A percentile compares a stretch with the other conserved stretches of the same genome.
These are phyloP conservation scores for Glarea lozoyensis DNA, from an alignment of 495 filamentous ascomycete species.

Conservation along the genomic window DNA sequence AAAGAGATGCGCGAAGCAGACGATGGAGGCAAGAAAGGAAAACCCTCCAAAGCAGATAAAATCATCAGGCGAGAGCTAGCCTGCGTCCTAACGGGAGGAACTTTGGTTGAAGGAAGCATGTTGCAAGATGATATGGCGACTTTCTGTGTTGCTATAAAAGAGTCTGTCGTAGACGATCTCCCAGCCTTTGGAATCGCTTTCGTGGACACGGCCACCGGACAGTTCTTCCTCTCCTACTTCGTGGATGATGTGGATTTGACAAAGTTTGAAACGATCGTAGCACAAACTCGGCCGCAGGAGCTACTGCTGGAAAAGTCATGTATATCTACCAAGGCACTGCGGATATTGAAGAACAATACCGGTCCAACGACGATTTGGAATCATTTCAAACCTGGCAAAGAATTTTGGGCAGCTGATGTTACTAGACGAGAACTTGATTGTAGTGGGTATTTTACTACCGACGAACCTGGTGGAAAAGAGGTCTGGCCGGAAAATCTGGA, in stretches of 20 bases:
- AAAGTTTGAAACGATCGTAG: constrained; percentile 96
- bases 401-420: constrained; percentile 86
- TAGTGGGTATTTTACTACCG: constrained; percentile 66
- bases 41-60: constrained; percentile 66
- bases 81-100: constrained; percentile 84
- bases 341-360: constrained; percentile 97
- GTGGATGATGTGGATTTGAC: constrained; percentile 89
- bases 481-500: constrained; percentile 75
- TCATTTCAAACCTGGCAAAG: constrained; percentile 73
- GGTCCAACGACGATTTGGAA: constrained; percentile 93
- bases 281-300: constrained; percentile 85
- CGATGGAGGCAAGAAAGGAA: constrained; percentile 33
- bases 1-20: constrained; percentile 96
- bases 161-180: constrained; percentile 62
- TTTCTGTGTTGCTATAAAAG: constrained; percentile 94
- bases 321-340: constrained; percentile 72
- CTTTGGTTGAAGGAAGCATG: constrained; percentile 92
- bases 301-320: constrained; percentile 82
- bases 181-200: constrained; percentile 89
- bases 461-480: constrained; percentile 51
- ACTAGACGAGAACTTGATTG: constrained; percentile 75
- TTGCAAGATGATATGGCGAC: constrained; percentile 97
- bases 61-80: constrained; percentile 87
- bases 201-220: constrained; percentile 91
- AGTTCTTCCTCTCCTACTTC: constrained; percentile 89